Evolutionary conservation across 1,139 yeast species (phyloP).

Genomic region (Hanseniaspora uvarum): DNA sequence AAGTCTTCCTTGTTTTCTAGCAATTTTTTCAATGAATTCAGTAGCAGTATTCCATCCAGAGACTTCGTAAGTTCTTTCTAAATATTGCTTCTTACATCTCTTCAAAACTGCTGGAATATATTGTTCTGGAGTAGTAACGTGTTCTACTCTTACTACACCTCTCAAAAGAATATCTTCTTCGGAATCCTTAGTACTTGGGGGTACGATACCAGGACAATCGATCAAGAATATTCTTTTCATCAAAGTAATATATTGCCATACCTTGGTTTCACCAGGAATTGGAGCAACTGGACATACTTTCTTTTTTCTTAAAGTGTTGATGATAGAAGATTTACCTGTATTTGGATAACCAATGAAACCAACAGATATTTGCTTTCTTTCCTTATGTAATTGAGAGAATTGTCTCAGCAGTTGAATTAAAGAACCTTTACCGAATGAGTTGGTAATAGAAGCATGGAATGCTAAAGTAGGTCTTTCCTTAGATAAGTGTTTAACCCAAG

Average conservation of each 20-base stretch:
- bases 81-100: constrained; percentile 80
- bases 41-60: constrained; percentile 81
- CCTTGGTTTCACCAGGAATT: constrained; percentile 97
- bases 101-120: constrained; percentile 78
- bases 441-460: constrained; percentile 94
- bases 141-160: constrained; percentile 97
- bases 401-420: constrained; percentile 87
- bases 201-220: constrained; percentile 98
- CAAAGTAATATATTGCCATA: constrained; percentile 95
- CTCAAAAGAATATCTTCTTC: constrained; percentile 90
- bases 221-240: constrained; percentile 91
- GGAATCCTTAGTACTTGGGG: constrained; percentile 80
- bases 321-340: constrained; percentile 92
- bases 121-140: constrained; percentile 90
- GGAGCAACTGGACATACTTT: constrained; percentile 97
- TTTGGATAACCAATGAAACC: constrained; percentile 97
- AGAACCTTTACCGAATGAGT: constrained; percentile 96
- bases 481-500: constrained; percentile 94
- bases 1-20: constrained; percentile 84
- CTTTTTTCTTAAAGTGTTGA: constrained; percentile 84
- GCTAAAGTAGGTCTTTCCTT: constrained; percentile 91
- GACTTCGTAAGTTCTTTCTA: constrained; percentile 90
- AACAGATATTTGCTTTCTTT: constrained; percentile 90
- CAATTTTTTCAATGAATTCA: constrained; percentile 80
- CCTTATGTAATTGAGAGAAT: constrained; percentile 80